phyloP scores from a whole-genome alignment of 305 asterid species.

The Solanum hybrid region DNA sequence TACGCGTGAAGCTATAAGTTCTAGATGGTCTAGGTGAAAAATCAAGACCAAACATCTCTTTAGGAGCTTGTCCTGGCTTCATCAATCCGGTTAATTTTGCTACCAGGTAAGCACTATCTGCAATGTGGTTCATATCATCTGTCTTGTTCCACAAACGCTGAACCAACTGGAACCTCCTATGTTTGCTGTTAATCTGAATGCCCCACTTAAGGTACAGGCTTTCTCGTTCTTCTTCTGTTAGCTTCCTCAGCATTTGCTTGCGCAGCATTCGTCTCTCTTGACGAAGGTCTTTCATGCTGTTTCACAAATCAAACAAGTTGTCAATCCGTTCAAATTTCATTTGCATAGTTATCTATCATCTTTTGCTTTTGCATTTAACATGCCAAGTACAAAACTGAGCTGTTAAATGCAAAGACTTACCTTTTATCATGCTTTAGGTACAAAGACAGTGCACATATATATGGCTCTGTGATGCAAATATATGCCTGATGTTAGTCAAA shows the following conservation, averaged over 20 bases:
- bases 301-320: conserved; percentile 8
- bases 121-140: conserved; percentile 55
- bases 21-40: conserved; percentile 55
- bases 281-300: conserved; percentile 59
- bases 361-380: background rate
- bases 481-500: background rate
- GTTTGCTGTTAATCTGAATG: conserved; percentile 52
- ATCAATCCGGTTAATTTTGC: conserved; percentile 59
- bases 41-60: conserved; percentile 82
- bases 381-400: background rate
- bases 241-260: conserved; percentile 66
- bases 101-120: conserved; percentile 64
- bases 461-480: background rate
- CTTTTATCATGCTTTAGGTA: background rate
- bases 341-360: background rate
- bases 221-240: conserved; percentile 62
- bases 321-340: background rate
- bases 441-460: background rate
- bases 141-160: conserved; percentile 58
- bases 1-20: conserved; percentile 48
- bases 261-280: conserved; percentile 64
- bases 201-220: conserved; percentile 76
- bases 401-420: background rate
- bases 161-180: conserved; percentile 62
- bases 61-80: conserved; percentile 47